Conservation (phyloP, 2,329 filamentous ascomycete species). For the Claviceps quebecensis region DNA sequence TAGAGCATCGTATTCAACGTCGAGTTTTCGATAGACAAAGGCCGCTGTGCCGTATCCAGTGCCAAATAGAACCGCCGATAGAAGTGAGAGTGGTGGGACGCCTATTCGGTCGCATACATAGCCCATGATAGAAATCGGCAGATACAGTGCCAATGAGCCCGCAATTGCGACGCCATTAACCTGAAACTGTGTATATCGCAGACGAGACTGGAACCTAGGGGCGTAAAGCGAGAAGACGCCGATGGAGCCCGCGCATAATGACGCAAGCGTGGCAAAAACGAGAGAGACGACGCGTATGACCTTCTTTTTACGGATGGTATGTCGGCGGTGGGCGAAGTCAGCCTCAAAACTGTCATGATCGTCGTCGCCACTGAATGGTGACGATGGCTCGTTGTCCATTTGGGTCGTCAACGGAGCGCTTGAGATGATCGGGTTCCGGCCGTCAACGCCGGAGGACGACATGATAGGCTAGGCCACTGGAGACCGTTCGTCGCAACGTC, state of each 20-base stretch:
- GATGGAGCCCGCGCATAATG: conserved; percentile 78
- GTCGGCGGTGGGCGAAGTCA: conserved; percentile 10
- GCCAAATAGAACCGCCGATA: conserved; percentile 63
- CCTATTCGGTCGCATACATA: conserved; percentile 85
- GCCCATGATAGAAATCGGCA: conserved; percentile 80
- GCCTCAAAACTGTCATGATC: conserved; percentile 7
- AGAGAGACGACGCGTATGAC: conserved; percentile 35
- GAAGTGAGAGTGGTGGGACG: conserved; percentile 59
- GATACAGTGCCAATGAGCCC: conserved; percentile 77
- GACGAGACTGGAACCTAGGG: conserved; percentile 70
- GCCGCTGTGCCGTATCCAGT: conserved; percentile 74
- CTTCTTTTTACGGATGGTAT: conserved; percentile 15
- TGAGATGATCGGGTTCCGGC: background rate
- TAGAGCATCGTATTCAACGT: conserved; percentile 30
- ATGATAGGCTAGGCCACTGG: conserved; percentile 1
- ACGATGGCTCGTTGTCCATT: conserved; percentile 2
- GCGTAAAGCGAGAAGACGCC: conserved; percentile 91
- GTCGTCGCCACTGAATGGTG: conserved; percentile 3
- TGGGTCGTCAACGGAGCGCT: background rate
- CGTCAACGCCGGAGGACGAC: conserved; percentile 4
- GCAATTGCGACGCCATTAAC: conserved; percentile 84
- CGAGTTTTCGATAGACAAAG: conserved; percentile 48
- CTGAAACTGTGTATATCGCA: conserved; percentile 81
- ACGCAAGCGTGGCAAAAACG: conserved; percentile 37
- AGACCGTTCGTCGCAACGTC: background rate